Conservation (phyloP, 305 asterid genomes). For the Plantago coronopus region DNA sequence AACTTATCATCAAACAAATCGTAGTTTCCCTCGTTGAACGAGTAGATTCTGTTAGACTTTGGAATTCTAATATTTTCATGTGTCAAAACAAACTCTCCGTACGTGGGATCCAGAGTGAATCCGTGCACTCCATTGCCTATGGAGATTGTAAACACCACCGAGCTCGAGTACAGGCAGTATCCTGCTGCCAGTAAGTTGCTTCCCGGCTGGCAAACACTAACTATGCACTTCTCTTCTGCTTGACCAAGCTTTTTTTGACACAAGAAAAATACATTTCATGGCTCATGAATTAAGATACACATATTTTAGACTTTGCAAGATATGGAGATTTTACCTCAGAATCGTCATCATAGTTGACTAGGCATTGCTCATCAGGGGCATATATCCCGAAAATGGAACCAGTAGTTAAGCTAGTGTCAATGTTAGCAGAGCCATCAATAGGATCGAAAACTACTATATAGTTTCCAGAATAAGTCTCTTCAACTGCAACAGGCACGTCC, state of each 20-base stretch:
- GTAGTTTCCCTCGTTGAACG: conserved; percentile 84
- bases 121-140: conserved; percentile 64
- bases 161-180: conserved; percentile 77
- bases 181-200: conserved; percentile 76
- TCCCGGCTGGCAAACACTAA: conserved; percentile 82
- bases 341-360: conserved; percentile 49
- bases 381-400: conserved; percentile 68
- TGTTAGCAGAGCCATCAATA: conserved; percentile 83
- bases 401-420: conserved; percentile 66
- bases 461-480: conserved; percentile 80
- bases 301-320: not conserved
- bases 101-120: conserved; percentile 61
- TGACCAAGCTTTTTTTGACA: conserved; percentile 44
- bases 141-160: conserved; percentile 63
- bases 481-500: conserved; percentile 89
- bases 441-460: conserved; percentile 89
- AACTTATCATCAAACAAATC: conserved; percentile 70
- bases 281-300: not conserved
- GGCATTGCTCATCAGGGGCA: conserved; percentile 57
- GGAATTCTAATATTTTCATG: conserved; percentile 74
- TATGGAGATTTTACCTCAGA: conserved; percentile 35
- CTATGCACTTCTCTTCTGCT: conserved; percentile 56
- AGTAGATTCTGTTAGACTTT: conserved; percentile 48
- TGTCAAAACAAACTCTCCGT: conserved; percentile 72
- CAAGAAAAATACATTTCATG: not conserved